Percentiles rank a stretch among this genome's conserved stretches.
phyloP scores from a whole-genome alignment of 2,329 filamentous ascomycete genomes.

The Sclerotiophoma versabilis region DNA sequence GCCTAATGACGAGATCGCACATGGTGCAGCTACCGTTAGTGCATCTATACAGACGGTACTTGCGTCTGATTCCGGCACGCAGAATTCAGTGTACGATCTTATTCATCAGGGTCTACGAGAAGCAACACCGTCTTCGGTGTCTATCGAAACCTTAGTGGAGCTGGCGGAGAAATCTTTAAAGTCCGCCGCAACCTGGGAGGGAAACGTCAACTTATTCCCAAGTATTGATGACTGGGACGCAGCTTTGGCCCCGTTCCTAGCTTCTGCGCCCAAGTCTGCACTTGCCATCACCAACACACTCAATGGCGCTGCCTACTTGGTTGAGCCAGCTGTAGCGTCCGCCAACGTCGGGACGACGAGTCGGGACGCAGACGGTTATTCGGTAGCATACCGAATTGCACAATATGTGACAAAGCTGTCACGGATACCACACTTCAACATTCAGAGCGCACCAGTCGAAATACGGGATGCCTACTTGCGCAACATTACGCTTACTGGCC shows the following conservation, averaged over 20 bases:
- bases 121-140: conserved; percentile 52
- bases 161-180: conserved; percentile 60
- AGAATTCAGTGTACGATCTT: conserved; percentile 59
- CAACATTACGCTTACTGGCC: conserved; percentile 61
- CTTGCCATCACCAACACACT: conserved; percentile 77
- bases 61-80: conserved; percentile 49
- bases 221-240: conserved; percentile 69
- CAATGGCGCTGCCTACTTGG: conserved; percentile 72
- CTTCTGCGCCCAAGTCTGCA: conserved; percentile 63
- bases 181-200: conserved; percentile 34
- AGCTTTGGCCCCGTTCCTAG: conserved; percentile 65
- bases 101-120: conserved; percentile 60
- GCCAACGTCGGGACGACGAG: conserved; percentile 44
- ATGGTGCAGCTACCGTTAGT: conserved; percentile 51
- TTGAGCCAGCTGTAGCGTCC: conserved; percentile 46
- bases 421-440: conserved; percentile 48
- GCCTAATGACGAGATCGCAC: conserved; percentile 58
- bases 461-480: conserved; percentile 49
- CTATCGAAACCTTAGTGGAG: conserved; percentile 63
- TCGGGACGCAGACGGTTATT: conserved; percentile 73
- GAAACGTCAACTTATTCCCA: conserved; percentile 65
- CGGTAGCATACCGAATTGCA: conserved; percentile 76
- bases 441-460: conserved; percentile 39
- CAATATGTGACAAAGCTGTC: conserved; percentile 72
- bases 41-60: conserved; percentile 45